Evolutionary conservation across 768 basidiomycete species (phyloP).

Genomic region (Leccinum truebloodii): DNA sequence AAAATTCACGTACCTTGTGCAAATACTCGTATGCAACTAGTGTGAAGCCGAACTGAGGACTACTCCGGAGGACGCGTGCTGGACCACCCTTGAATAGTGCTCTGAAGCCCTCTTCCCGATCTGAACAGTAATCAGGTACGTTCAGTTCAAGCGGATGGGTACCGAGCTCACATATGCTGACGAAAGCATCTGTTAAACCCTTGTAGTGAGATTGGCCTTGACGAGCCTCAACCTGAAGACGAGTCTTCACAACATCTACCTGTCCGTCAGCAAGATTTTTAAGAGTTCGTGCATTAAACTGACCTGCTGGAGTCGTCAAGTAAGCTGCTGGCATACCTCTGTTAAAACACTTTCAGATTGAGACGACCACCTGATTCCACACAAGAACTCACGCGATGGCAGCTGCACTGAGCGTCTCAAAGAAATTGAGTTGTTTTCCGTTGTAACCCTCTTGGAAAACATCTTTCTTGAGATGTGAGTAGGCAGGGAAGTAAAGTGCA

Average conservation of each 20-base stretch:
- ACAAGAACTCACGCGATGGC: conserved; percentile 68
- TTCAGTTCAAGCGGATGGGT: conserved; percentile 8
- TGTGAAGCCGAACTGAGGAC: conserved; percentile 94
- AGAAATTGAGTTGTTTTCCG: conserved; percentile 87
- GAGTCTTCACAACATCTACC: conserved; percentile 95
- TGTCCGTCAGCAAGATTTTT: conserved; percentile 16
- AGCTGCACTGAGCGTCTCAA: conserved; percentile 84
- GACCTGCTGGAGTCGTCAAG: conserved; percentile 88
- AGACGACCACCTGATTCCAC: conserved; percentile 14
- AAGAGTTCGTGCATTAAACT: conserved; percentile 22
- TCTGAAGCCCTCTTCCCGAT: conserved; percentile 84
- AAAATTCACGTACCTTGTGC: conserved; percentile 51
- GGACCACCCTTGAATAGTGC: conserved; percentile 93
- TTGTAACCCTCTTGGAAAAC: conserved; percentile 95
- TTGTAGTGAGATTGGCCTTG: conserved; percentile 92
- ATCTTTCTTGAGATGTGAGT: conserved; percentile 90
- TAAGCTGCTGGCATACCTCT: conserved; percentile 99
- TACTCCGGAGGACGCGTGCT: conserved; percentile 84
- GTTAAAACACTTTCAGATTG: conserved; percentile 32
- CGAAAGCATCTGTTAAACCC: conserved; percentile 85
- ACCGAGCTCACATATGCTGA: conserved; percentile 74
- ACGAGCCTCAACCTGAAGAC: conserved; percentile 89
- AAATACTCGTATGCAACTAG: conserved; percentile 78
- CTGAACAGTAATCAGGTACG: conserved; percentile 38
- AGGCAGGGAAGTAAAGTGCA: conserved; percentile 87